phyloP scores from a whole-genome alignment of 257 asterid species.

The Misopates orontium region DNA sequence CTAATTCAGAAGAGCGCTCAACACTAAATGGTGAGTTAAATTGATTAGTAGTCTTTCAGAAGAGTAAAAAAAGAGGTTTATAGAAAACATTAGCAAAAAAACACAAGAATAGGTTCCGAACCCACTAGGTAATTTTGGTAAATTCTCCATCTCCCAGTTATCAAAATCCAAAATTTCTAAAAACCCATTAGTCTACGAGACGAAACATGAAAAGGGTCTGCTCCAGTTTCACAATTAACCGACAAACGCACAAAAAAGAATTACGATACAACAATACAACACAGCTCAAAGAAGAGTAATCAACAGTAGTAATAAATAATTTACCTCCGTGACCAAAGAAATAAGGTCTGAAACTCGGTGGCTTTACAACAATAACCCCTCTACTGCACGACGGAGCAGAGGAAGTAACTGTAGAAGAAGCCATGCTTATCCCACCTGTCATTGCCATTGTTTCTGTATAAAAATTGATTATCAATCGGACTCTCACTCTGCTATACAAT shows the following conservation, averaged over 20 bases:
- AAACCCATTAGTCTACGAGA: not conserved
- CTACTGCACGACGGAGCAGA: conserved; percentile 51
- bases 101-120: conserved; percentile 6
- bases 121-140: too few species aligned
- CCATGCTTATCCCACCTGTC: conserved; percentile 53
- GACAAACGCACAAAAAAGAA: conserved; percentile 4
- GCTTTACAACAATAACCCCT: conserved; percentile 30
- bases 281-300: conserved; percentile 7
- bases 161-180: conserved; percentile 16
- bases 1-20: conserved; percentile 2
- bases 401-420: conserved; percentile 22
- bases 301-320: not conserved
- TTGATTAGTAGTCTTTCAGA: not conserved
- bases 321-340: conserved; percentile 81
- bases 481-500: too few species aligned
- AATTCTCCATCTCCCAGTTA: conserved; percentile 16
- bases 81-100: conserved; percentile 8
- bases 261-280: not conserved
- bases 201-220: conserved; percentile 15
- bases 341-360: conserved; percentile 45
- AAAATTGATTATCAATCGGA: too few species aligned
- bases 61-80: not conserved
- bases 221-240: conserved; percentile 20
- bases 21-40: not conserved
- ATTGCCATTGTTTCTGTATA: too few species aligned